Conservation (phyloP, 495 filamentous ascomycete genomes). For the Aspergillus hancockii region DNA sequence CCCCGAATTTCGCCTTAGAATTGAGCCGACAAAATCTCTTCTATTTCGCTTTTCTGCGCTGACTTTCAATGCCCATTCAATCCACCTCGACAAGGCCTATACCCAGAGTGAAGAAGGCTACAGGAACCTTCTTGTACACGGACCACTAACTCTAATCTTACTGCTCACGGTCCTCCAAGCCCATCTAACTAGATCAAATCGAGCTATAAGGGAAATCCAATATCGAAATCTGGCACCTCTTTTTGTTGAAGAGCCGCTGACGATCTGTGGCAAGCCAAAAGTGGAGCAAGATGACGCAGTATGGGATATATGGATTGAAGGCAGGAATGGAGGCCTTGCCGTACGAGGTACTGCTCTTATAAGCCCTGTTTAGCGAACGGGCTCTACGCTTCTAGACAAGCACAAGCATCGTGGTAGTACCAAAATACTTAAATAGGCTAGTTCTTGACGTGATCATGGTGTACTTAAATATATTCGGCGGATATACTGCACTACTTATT, state of each 20-base stretch:
- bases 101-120: conserved; percentile 71
- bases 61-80: conserved; percentile 82
- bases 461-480: too few relatives aligned
- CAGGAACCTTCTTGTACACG: conserved; percentile 76
- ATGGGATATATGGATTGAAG: conserved; percentile 72
- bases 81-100: conserved; percentile 78
- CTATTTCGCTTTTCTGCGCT: conserved; percentile 85
- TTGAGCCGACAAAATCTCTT: conserved; percentile 63
- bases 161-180: conserved; percentile 64
- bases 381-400: background rate
- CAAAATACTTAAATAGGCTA: background rate
- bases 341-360: conserved; percentile 54
- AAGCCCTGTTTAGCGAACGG: background rate
- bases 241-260: conserved; percentile 67
- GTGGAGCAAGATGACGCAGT: conserved; percentile 18
- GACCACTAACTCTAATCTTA: conserved; percentile 76
- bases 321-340: conserved; percentile 55
- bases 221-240: conserved; percentile 85
- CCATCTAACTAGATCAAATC: conserved; percentile 38
- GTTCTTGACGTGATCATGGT: too few relatives aligned
- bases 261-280: conserved; percentile 54
- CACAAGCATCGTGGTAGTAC: background rate
- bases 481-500: too few relatives aligned
- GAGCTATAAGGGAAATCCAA: conserved; percentile 54
- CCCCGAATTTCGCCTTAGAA: conserved; percentile 59